phyloP scores from a whole-genome alignment of 2,329 filamentous ascomycete species.

The Myriosclerotinia curreyana region DNA sequence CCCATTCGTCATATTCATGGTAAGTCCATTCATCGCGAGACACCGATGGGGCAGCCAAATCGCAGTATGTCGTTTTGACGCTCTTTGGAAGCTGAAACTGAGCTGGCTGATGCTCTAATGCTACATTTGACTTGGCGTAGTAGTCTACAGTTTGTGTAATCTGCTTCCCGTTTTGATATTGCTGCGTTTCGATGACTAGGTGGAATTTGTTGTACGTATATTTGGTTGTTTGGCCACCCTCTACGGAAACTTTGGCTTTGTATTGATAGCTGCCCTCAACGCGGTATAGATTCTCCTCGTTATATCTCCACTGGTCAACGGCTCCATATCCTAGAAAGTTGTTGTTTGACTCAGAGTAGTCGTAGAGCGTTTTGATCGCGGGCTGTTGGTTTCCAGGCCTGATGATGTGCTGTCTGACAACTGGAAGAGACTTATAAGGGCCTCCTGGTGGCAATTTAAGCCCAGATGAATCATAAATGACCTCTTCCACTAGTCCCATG shows the following conservation, averaged over 20 bases:
- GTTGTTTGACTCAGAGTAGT: background rate
- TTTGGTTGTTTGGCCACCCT: background rate
- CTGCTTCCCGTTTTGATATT: background rate
- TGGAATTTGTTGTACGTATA: background rate
- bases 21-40: background rate
- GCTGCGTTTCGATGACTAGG: background rate
- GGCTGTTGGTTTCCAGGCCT: conserved; percentile 3
- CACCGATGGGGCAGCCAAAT: background rate
- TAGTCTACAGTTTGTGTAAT: background rate
- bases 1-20: background rate
- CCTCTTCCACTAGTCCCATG: background rate
- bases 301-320: background rate
- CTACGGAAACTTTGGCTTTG: background rate
- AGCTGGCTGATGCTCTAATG: background rate
- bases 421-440: background rate
- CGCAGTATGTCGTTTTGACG: background rate
- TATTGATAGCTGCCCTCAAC: background rate
- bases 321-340: background rate
- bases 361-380: background rate
- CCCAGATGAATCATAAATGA: conserved; percentile 1
- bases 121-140: background rate
- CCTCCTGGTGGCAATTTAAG: background rate
- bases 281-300: conserved; percentile 1
- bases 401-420: background rate
- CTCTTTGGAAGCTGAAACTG: background rate